Evolutionary conservation across 2,329 filamentous ascomycete genomes (phyloP).

Genomic region (Chaetomium strumarium): DNA sequence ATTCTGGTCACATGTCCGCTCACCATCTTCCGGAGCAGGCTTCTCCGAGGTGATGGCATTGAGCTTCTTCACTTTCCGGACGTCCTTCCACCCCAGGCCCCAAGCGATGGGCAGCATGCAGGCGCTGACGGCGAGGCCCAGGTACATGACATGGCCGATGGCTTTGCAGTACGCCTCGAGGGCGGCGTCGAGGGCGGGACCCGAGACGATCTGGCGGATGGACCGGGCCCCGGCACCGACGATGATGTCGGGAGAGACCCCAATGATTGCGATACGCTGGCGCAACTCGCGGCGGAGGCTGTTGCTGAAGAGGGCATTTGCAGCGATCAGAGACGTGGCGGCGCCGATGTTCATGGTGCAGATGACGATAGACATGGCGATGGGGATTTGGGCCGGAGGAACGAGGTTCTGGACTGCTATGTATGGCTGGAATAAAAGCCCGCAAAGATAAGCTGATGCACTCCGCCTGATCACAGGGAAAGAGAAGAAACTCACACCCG

Average conservation of each 20-base stretch:
- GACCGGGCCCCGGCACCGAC: slow-evolving; percentile 2
- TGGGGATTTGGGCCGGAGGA: slow-evolving; percentile 9
- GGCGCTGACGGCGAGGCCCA: too few species aligned
- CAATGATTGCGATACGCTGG: not conserved
- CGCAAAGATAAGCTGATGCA: too few species aligned
- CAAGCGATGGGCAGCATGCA: too few species aligned
- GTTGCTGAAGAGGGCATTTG: slow-evolving; percentile 23
- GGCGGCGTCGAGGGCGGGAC: not conserved
- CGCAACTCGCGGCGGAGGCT: slow-evolving; percentile 2
- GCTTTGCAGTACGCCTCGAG: not conserved
- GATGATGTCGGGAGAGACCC: not conserved
- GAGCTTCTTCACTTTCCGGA: too few species aligned
- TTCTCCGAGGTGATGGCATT: too few species aligned
- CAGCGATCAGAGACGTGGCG: slow-evolving; percentile 14
- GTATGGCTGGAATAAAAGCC: not conserved
- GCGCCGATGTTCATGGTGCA: slow-evolving; percentile 16
- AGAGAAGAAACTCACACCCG: slow-evolving; percentile 1
- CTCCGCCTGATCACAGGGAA: not conserved
- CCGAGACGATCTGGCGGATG: not conserved
- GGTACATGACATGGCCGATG: not conserved
- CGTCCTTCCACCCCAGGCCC: too few species aligned
- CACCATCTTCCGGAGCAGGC: too few species aligned
- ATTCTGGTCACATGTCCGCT: too few species aligned
- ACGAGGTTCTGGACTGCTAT: slow-evolving; percentile 15
- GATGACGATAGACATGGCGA: slow-evolving; percentile 15